These are phyloP conservation scores for Narthecium ossifragum DNA, from an alignment of 106 monocot species.

Conservation along the genomic window DNA sequence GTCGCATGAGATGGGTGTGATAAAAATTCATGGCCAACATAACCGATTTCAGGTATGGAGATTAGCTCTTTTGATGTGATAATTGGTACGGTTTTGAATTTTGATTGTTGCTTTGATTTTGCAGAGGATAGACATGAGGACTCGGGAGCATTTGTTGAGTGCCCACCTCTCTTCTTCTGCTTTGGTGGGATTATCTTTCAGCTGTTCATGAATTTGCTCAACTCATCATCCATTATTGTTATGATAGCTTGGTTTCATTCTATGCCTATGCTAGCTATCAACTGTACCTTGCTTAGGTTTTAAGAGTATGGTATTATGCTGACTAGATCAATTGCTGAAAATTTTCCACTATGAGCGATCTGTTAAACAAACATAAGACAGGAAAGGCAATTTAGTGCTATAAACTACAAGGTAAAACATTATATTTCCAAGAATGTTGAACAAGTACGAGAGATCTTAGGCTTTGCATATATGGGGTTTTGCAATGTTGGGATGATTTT, in stretches of 20 bases:
- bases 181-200: constrained; percentile 14
- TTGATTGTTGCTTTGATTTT: constrained; percentile 4
- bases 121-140: constrained; percentile 30
- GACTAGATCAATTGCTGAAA: neutral
- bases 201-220: neutral
- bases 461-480: neutral
- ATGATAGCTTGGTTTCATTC: neutral
- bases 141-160: constrained; percentile 6
- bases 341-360: neutral
- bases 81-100: neutral
- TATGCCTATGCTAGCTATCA: too few relatives aligned
- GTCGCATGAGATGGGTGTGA: constrained; percentile 13
- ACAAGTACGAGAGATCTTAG: too few relatives aligned
- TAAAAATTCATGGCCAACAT: constrained; percentile 3
- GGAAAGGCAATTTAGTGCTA: neutral
- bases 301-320: neutral
- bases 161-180: constrained; percentile 24
- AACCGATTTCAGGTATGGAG: constrained; percentile 20
- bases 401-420: neutral
- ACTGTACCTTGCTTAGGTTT: neutral
- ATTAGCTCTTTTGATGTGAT: neutral
- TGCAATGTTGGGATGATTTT: neutral
- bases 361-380: neutral
- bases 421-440: too few relatives aligned
- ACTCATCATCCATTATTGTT: neutral